Evolutionary conservation across 2,329 filamentous ascomycete genomes (phyloP).

Genomic region (Aspergillus quadricinctus): DNA sequence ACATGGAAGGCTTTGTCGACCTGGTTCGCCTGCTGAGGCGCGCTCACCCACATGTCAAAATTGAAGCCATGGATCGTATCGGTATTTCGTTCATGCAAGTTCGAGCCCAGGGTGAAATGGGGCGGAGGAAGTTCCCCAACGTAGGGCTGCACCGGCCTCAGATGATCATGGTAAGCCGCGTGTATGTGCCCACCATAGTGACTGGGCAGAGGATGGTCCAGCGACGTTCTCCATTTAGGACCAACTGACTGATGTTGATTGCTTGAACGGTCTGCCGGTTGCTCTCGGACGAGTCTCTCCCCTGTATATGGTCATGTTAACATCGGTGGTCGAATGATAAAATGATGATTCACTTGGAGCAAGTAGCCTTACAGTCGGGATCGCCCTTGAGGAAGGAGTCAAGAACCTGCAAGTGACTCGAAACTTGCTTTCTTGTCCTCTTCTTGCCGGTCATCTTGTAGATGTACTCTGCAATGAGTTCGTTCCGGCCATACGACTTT

Average conservation of each 20-base stretch:
- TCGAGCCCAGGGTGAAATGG: constrained; percentile 31
- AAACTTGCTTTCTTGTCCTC: constrained; percentile 57
- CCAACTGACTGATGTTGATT: constrained; percentile 28
- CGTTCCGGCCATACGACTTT: constrained; percentile 56
- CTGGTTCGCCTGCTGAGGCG: constrained; percentile 31
- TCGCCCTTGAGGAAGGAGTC: constrained; percentile 53
- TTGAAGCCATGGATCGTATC: constrained; percentile 33
- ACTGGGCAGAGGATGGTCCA: constrained; percentile 29
- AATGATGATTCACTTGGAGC: neutral
- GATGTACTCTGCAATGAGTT: constrained; percentile 58
- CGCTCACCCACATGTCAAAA: constrained; percentile 46
- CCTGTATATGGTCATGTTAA: constrained; percentile 16
- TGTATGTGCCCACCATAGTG: constrained; percentile 26
- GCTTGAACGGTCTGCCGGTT: constrained; percentile 29
- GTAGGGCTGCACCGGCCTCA: constrained; percentile 31
- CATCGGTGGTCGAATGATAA: neutral
- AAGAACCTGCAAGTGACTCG: constrained; percentile 61
- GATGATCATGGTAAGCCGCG: constrained; percentile 27
- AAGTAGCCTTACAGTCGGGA: constrained; percentile 45
- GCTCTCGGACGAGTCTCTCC: constrained; percentile 38
- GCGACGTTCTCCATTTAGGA: constrained; percentile 29
- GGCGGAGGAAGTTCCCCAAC: constrained; percentile 30
- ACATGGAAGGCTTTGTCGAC: constrained; percentile 40
- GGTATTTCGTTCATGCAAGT: constrained; percentile 25
- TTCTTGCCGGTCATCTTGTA: constrained; percentile 50